phyloP scores from a whole-genome alignment of 768 basidiomycete species.

The Hericium rajendrae region DNA sequence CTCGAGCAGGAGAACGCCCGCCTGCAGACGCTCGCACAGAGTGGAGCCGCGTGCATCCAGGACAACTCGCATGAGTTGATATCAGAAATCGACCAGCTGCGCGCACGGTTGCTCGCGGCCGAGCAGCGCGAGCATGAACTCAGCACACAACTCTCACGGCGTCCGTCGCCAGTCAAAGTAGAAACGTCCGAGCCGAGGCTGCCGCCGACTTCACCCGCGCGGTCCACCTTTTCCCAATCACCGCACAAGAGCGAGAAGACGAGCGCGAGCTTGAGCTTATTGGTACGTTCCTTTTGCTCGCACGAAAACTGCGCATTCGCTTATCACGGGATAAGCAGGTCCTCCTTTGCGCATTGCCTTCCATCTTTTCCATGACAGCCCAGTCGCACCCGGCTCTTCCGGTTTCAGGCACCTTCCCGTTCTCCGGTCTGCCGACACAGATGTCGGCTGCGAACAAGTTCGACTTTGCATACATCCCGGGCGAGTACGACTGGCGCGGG shows the following conservation, averaged over 20 bases:
- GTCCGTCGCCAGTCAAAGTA: slow-evolving; percentile 35
- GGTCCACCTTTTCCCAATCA: slow-evolving; percentile 40
- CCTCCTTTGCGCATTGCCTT: slow-evolving; percentile 68
- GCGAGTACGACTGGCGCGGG: slow-evolving; percentile 23
- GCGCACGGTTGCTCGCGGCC: slow-evolving; percentile 51
- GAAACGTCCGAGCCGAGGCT: slow-evolving; percentile 48
- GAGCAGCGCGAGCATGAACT: slow-evolving; percentile 62
- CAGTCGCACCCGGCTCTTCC: slow-evolving; percentile 37
- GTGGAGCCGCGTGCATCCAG: slow-evolving; percentile 25
- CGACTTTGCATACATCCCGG: slow-evolving; percentile 21
- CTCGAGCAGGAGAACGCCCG: slow-evolving; percentile 78
- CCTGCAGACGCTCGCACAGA: slow-evolving; percentile 49
- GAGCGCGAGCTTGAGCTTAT: slow-evolving; percentile 58
- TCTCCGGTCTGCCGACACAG: slow-evolving; percentile 24
- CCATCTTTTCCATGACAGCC: slow-evolving; percentile 58
- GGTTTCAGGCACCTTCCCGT: slow-evolving; percentile 46
- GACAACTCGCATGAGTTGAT: slow-evolving; percentile 27
- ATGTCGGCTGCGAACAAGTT: slow-evolving; percentile 19
- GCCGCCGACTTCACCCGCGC: slow-evolving; percentile 31
- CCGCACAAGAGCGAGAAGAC: slow-evolving; percentile 21
- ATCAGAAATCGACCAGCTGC: slow-evolving; percentile 59
- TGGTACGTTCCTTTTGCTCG: slow-evolving; percentile 37
- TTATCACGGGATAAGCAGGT: slow-evolving; percentile 34
- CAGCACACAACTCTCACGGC: slow-evolving; percentile 45
- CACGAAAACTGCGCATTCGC: slow-evolving; percentile 9